Percentiles rank a stretch among this genome's conserved stretches.
phyloP scores from a whole-genome alignment of 208 protist species.

The Acanthamoeba polyphaga region DNA sequence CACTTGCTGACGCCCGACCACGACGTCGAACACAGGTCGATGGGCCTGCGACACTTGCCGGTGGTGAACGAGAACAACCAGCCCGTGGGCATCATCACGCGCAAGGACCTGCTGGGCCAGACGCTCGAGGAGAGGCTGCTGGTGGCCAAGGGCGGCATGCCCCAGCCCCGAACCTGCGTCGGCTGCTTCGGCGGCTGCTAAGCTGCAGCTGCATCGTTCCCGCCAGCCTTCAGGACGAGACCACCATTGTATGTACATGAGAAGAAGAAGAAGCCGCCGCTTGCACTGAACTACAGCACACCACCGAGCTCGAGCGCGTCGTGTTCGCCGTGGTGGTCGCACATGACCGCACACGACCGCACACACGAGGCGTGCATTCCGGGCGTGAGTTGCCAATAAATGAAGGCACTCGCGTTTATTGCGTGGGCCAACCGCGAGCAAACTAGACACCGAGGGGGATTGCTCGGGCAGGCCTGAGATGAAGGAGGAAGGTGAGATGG shows the following conservation, averaged over 20 bases:
- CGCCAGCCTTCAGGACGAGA: no score
- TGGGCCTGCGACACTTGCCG: constrained; percentile 79
- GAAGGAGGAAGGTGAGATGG: not conserved
- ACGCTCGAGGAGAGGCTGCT: constrained; percentile 52
- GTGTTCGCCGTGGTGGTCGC: no score
- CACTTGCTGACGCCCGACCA: no score
- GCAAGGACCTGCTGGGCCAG: constrained; percentile 78
- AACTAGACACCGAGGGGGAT: not conserved
- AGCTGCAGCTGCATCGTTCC: not conserved
- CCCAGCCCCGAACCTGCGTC: constrained; percentile 1
- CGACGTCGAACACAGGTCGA: constrained; percentile 2
- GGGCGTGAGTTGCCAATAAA: no score
- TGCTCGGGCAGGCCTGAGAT: not conserved
- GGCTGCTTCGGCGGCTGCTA: constrained; percentile 18
- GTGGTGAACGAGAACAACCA: constrained; percentile 72
- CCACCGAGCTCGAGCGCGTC: no score
- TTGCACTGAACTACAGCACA: no score
- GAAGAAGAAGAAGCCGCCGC: not conserved
- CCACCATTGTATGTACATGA: not conserved
- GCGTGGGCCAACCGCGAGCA: not conserved
- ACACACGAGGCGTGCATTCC: no score
- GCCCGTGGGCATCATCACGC: constrained; percentile 79
- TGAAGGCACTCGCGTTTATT: not conserved
- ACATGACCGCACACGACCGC: no score
- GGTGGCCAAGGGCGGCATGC: constrained; percentile 39